Conservation (phyloP, 108 stramenopile genomes). For the Nitzschia palea region DNA sequence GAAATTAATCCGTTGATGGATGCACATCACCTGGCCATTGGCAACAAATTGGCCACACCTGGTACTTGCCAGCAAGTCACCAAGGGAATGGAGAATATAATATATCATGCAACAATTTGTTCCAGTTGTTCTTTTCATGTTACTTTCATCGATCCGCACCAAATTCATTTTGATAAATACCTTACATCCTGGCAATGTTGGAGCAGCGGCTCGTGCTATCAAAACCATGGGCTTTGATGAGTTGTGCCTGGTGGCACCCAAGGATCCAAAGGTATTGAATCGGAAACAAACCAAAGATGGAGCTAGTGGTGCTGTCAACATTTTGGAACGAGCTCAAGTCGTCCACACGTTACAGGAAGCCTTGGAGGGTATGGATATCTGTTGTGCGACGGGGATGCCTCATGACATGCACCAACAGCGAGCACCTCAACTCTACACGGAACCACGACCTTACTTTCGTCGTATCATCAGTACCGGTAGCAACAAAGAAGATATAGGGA, state of each 20-base stretch:
- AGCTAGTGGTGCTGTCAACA: constrained; percentile 59
- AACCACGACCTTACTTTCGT: constrained; percentile 53
- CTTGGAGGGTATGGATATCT: constrained; percentile 29
- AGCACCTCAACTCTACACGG: constrained; percentile 23
- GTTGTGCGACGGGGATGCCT: constrained; percentile 73
- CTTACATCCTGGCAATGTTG: constrained; percentile 56
- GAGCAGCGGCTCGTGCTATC: constrained; percentile 62
- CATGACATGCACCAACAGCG: constrained; percentile 51
- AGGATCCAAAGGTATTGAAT: constrained; percentile 43
- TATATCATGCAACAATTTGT: too few relatives aligned
- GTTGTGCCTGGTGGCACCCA: constrained; percentile 47
- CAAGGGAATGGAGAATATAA: too few relatives aligned
- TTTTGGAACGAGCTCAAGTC: constrained; percentile 41
- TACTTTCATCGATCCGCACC: constrained; percentile 11
- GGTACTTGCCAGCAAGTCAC: too few relatives aligned
- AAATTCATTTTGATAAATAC: constrained; percentile 61
- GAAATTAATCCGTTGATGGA: too few relatives aligned
- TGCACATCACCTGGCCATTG: too few relatives aligned
- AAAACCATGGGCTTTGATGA: constrained; percentile 61
- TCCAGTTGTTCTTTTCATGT: too few relatives aligned
- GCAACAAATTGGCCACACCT: too few relatives aligned
- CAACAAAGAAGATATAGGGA: background rate
- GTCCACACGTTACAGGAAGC: constrained; percentile 43
- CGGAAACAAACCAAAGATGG: constrained; percentile 42
- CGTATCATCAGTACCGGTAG: background rate